Evolutionary conservation across 257 asterid species (phyloP), one percentile per base, ranked within the genome.

Genomic region (Salvia splendens): DNA sequence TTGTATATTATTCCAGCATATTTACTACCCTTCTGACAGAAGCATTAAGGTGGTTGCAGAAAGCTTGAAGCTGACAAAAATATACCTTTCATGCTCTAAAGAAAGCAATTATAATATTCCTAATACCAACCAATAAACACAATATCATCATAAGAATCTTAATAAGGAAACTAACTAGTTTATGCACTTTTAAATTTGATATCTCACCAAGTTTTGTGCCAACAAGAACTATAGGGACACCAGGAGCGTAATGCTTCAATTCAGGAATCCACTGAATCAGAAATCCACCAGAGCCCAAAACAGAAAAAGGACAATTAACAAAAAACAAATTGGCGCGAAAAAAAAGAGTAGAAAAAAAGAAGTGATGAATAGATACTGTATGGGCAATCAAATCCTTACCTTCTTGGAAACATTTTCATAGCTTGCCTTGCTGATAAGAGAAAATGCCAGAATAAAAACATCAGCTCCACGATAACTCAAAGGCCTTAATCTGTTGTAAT

Each of bases 381-480:
- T 48, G 4, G 50, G 66, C 17, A 16, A 50, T 58, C 48, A 72
- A 62, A 65, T 48, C 41, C 35, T 53, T 38, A 87, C 95, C 89
- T 87, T 87, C 82, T 87, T 87, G 61, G 88, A 82, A 53, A 85
- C 84, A 73, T 87, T 87, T 79, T 87, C 95, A 69, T 87, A 87
- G 84, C 95, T 87, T 51, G 91, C 89, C 75, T 85, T 81, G 77
- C 95, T 87, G 68, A 85, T 85, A 50, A 87, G 89, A 72, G 95
- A 87, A 75, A 87, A 87, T 52, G 91, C 95, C 80, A 87, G 69
- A 74, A 87, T 78, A 75, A 87, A 87, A 64, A 87, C 91, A 82
- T 87, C 95, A 67, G 95, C 95, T 60, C 91, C 95, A 60, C 95
- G 87, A 60, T 87, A 87, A 78, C 95, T 87, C 79, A 87, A 75